phyloP scores from a whole-genome alignment of 306 rosid genomes.

The Cicer judaicum region DNA sequence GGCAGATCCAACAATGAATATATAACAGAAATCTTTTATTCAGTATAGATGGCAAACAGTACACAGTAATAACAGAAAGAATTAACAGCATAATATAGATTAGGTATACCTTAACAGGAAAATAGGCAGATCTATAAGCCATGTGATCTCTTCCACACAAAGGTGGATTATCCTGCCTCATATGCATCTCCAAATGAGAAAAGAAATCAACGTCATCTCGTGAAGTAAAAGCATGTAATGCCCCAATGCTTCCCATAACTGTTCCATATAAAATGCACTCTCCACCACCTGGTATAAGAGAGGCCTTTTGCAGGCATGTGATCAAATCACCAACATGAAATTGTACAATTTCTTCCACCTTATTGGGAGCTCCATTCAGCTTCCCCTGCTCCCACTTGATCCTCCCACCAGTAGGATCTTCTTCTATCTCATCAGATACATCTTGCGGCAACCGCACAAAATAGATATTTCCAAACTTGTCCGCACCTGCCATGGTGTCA shows the following conservation, averaged over 20 bases:
- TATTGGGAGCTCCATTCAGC: conserved; percentile 96
- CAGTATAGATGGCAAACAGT: conserved; percentile 22
- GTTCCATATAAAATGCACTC: conserved; percentile 93
- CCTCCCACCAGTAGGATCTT: conserved; percentile 98
- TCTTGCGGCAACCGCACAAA: conserved; percentile 91
- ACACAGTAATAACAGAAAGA: conserved; percentile 27
- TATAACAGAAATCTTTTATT: not conserved
- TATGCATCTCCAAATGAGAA: conserved; percentile 95
- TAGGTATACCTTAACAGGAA: conserved; percentile 84
- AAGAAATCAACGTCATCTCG: conserved; percentile 98
- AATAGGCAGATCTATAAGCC: conserved; percentile 95
- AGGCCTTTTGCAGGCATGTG: conserved; percentile 89
- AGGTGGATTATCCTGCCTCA: conserved; percentile 98
- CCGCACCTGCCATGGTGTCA: conserved; percentile 98
- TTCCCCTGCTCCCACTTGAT: conserved; percentile 98
- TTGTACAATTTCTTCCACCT: conserved; percentile 94
- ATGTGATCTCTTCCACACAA: conserved; percentile 98
- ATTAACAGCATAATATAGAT: conserved; percentile 29
- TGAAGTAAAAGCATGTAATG: conserved; percentile 92
- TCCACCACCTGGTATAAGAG: conserved; percentile 95
- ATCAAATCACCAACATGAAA: conserved; percentile 86
- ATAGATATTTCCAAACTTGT: conserved; percentile 93
- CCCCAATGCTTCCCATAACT: conserved; percentile 96
- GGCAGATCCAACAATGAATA: conserved; percentile 14
- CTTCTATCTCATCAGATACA: conserved; percentile 96